Evolutionary conservation across 192 early-diverging fungal genomes (phyloP), one percentile per base, ranked within the genome.

Genomic region (Coemansia sp.): DNA sequence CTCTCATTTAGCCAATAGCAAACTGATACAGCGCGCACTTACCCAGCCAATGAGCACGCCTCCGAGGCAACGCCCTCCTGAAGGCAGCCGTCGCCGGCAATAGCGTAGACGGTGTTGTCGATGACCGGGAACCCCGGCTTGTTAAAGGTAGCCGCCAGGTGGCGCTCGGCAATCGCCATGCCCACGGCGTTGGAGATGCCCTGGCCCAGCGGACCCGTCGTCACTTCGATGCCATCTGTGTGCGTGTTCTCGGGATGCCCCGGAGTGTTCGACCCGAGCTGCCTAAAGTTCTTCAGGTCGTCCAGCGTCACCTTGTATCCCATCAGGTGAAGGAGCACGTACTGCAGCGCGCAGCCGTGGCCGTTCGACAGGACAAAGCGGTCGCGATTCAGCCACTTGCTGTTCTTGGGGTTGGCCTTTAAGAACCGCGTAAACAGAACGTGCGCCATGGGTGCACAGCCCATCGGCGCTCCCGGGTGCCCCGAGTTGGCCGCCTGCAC

Each of bases 281-380:
- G 91, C 69, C 95, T 88, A 85, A 97, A 97, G 38, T 82, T 61
- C 87, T 95, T 95, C 61, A 99, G 83, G 67, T 99, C 97, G 23
- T 94, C 89, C 63, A 99, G 84, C 13, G 91, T 79, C 23, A 97
- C 73, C 56, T 95, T 88, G 84, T 91, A 95, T 9, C 95, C 95
- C 33, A 88, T 61, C 60, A 99, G 75, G 82, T 99, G 97, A 61
- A 94, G 85, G 59, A 94, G 75, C 42, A 91, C 84, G 77, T 99
- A 99, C 76, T 93, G 92, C 64, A 99, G 83, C 3, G 88, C 94
- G 70, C 95, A 96, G n/a, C 76, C 97, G 80, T 99, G 97, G 26
- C 97, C 97, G 80, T 97, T 97, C 48, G 95, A 98, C 62, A 99
- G 86, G 16, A 99, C 91, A 65, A 99, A 99, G 34, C 97, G 94